These are phyloP conservation scores for Calonectria montana DNA, from an alignment of 2,329 filamentous ascomycete species.

Conservation along the genomic window DNA sequence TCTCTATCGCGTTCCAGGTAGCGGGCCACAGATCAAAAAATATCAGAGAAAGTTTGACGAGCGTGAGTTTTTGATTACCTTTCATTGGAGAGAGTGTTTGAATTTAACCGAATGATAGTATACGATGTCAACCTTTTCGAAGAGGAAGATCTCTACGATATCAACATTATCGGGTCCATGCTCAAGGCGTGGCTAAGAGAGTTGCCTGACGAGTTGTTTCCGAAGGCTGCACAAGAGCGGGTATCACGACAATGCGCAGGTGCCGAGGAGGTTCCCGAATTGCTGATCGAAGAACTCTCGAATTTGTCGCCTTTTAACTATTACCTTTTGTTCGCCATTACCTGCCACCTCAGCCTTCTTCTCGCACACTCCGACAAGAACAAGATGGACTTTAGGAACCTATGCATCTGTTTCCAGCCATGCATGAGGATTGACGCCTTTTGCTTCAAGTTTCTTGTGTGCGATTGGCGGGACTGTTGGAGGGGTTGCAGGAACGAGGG, in stretches of 20 bases:
- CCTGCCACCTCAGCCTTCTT: slow-evolving; percentile 91
- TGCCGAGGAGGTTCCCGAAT: slow-evolving; percentile 82
- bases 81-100: background rate
- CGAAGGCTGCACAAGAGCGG: slow-evolving; percentile 82
- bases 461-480: slow-evolving; percentile 97
- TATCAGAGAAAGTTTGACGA: slow-evolving; percentile 94
- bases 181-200: slow-evolving; percentile 96
- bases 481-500: slow-evolving; percentile 94
- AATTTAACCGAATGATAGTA: slow-evolving; percentile 60
- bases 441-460: slow-evolving; percentile 94
- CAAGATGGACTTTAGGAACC: slow-evolving; percentile 97
- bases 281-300: slow-evolving; percentile 91
- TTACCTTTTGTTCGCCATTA: slow-evolving; percentile 96
- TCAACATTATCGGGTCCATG: slow-evolving; percentile 96
- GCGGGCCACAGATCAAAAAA: slow-evolving; percentile 89
- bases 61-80: slow-evolving; percentile 60
- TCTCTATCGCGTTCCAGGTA: slow-evolving; percentile 91
- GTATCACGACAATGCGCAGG: slow-evolving; percentile 84
- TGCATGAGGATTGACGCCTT: slow-evolving; percentile 97
- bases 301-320: slow-evolving; percentile 97
- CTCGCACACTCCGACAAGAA: slow-evolving; percentile 94
- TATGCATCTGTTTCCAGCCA: slow-evolving; percentile 97
- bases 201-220: slow-evolving; percentile 93
- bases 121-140: slow-evolving; percentile 91
- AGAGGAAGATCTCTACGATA: slow-evolving; percentile 89